Percentiles rank a stretch among this genome's conserved stretches.
Conservation (phyloP, 352 stramenopile genomes). For the Phytophthora niederhauseri region DNA sequence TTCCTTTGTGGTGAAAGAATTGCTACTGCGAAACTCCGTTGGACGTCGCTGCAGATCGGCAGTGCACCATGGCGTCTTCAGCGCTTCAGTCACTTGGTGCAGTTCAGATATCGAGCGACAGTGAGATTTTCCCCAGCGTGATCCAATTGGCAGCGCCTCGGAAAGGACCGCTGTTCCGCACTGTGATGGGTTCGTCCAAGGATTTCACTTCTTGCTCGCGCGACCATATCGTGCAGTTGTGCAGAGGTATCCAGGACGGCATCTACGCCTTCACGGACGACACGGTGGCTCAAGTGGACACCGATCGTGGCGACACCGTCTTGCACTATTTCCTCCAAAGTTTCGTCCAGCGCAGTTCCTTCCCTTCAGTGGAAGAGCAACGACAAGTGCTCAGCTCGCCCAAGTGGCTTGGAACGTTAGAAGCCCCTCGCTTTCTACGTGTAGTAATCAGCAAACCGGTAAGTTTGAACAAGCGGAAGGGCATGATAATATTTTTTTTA, state of each 20-base stretch:
- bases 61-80: slow-evolving; percentile 34
- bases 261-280: slow-evolving; percentile 43
- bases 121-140: slow-evolving; percentile 39
- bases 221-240: slow-evolving; percentile 43
- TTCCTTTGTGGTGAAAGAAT: slow-evolving; percentile 36
- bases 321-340: slow-evolving; percentile 57
- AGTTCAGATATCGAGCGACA: slow-evolving; percentile 41
- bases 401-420: slow-evolving; percentile 43
- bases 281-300: slow-evolving; percentile 45
- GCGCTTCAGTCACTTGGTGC: slow-evolving; percentile 43
- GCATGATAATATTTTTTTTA: neutral
- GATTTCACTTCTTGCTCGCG: slow-evolving; percentile 44
- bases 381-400: slow-evolving; percentile 28
- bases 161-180: slow-evolving; percentile 36
- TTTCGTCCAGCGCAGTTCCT: slow-evolving; percentile 35
- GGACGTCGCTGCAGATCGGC: slow-evolving; percentile 41
- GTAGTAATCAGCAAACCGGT: slow-evolving; percentile 47
- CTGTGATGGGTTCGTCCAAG: slow-evolving; percentile 23
- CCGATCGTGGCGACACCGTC: slow-evolving; percentile 49
- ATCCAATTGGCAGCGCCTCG: slow-evolving; percentile 23
- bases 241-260: slow-evolving; percentile 45
- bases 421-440: slow-evolving; percentile 35
- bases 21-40: slow-evolving; percentile 47
- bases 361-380: slow-evolving; percentile 46
- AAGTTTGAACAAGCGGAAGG: slow-evolving; percentile 1